A percentile compares a stretch with the other conserved stretches of the same genome.
These are phyloP conservation scores for Arachis hypogaea DNA, from an alignment of 306 rosid genomes.

Conservation along the genomic window DNA sequence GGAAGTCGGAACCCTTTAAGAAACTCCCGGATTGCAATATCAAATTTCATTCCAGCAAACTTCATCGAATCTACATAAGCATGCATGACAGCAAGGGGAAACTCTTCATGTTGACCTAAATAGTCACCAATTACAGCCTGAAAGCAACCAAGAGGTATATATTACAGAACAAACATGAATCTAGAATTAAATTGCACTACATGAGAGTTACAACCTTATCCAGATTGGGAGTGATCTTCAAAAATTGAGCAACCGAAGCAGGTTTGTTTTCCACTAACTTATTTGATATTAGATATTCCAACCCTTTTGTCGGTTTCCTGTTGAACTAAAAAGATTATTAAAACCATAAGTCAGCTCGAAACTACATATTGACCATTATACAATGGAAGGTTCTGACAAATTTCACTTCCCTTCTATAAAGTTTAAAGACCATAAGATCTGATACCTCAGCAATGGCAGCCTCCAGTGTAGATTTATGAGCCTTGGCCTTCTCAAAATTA, in stretches of 20 bases:
- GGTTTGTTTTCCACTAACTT: conserved; percentile 88
- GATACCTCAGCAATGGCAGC: conserved; percentile 88
- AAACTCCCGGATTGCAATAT: conserved; percentile 92
- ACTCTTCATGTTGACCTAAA: conserved; percentile 99
- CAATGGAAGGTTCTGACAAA: conserved; percentile 26
- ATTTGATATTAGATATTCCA: conserved; percentile 81
- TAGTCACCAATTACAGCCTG: conserved; percentile 97
- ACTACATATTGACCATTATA: conserved; percentile 34
- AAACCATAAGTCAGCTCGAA: conserved; percentile 53
- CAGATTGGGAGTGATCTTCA: conserved; percentile 79
- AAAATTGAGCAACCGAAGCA: conserved; percentile 89
- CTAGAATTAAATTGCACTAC: conserved; percentile 28
- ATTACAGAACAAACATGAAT: conserved; percentile 40
- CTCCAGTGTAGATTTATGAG: conserved; percentile 95
- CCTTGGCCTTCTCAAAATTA: conserved; percentile 93
- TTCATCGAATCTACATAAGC: conserved; percentile 93
- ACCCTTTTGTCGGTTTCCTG: conserved; percentile 86
- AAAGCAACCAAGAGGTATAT: conserved; percentile 43
- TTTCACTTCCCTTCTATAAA: conserved; percentile 30
- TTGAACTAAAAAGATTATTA: conserved; percentile 82
- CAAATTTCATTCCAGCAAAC: conserved; percentile 91
- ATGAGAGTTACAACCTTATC: conserved; percentile 73
- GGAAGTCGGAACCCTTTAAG: conserved; percentile 98
- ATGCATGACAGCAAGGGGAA: conserved; percentile 98
- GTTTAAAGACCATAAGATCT: conserved; percentile 23